Conservation (phyloP, 306 rosid species). For the Citrullus amarus region DNA sequence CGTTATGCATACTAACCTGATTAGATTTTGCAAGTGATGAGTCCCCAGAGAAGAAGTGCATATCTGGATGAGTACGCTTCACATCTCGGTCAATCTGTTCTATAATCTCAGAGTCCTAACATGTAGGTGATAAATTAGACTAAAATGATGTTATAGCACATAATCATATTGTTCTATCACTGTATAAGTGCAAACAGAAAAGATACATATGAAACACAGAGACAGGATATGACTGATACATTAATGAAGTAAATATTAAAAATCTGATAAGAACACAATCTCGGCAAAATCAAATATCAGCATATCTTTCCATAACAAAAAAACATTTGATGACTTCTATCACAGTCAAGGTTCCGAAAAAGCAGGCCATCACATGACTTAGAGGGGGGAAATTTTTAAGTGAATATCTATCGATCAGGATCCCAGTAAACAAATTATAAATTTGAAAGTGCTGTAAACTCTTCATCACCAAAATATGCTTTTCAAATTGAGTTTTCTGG, state of each 20-base stretch:
- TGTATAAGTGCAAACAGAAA: not conserved
- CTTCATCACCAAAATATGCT: not conserved
- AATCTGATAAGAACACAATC: not conserved
- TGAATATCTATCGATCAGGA: not conserved
- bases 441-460: not conserved
- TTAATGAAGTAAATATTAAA: not conserved
- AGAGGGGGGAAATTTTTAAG: not conserved
- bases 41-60: constrained; percentile 93
- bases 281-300: not conserved
- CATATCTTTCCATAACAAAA: not conserved
- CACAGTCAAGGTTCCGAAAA: not conserved
- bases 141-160: not conserved
- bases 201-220: not conserved
- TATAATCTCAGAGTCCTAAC: constrained; percentile 87
- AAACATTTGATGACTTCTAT: not conserved
- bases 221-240: not conserved
- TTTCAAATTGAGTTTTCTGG: not conserved
- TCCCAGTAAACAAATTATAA: not conserved
- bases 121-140: constrained; percentile 12
- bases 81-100: constrained; percentile 98
- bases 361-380: not conserved
- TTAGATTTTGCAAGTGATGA: constrained; percentile 72
- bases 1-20: constrained; percentile 40
- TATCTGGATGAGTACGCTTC: constrained; percentile 96
- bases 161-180: not conserved